These are phyloP conservation scores for Sclerotinia nivalis DNA, from an alignment of 2,329 filamentous ascomycete species.

Conservation along the genomic window DNA sequence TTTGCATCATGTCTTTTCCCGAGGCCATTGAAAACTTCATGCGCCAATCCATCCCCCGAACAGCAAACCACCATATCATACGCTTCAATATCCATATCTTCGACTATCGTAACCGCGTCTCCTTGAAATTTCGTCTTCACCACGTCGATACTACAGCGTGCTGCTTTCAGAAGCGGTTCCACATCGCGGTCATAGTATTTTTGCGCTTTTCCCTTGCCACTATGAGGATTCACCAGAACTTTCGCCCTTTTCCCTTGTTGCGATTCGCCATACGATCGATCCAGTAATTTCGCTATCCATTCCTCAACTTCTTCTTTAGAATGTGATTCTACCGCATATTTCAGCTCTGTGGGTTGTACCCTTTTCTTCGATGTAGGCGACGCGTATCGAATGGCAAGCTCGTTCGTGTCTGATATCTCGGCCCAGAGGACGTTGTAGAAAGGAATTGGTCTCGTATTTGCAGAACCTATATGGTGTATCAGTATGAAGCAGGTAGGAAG, in stretches of 20 bases:
- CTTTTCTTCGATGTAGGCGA: conserved; percentile 57
- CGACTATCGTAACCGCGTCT: conserved; percentile 76
- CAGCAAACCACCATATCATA: conserved; percentile 87
- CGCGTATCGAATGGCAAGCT: conserved; percentile 73
- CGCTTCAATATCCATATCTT: conserved; percentile 72
- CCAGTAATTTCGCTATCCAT: conserved; percentile 67
- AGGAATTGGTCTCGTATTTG: conserved; percentile 57
- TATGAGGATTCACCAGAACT: conserved; percentile 87
- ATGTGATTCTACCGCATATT: conserved; percentile 53
- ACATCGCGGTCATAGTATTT: conserved; percentile 74
- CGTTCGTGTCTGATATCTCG: conserved; percentile 55
- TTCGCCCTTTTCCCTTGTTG: conserved; percentile 76
- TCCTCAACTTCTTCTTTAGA: conserved; percentile 36
- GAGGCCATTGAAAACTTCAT: conserved; percentile 94
- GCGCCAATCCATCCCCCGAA: conserved; percentile 87
- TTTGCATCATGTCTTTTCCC: conserved; percentile 73
- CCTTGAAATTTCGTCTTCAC: conserved; percentile 70
- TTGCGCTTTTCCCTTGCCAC: conserved; percentile 75
- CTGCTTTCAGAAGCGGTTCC: conserved; percentile 79
- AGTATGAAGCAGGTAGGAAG: conserved; percentile 17
- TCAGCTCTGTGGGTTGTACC: conserved; percentile 61
- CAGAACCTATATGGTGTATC: conserved; percentile 31
- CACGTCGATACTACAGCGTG: conserved; percentile 73
- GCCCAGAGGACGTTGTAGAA: conserved; percentile 87
- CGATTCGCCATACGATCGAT: conserved; percentile 68